A percentile compares a stretch with the other conserved stretches of the same genome.
phyloP scores from a whole-genome alignment of 805 yeast genomes.

The Scheffersomyces stipitis region DNA sequence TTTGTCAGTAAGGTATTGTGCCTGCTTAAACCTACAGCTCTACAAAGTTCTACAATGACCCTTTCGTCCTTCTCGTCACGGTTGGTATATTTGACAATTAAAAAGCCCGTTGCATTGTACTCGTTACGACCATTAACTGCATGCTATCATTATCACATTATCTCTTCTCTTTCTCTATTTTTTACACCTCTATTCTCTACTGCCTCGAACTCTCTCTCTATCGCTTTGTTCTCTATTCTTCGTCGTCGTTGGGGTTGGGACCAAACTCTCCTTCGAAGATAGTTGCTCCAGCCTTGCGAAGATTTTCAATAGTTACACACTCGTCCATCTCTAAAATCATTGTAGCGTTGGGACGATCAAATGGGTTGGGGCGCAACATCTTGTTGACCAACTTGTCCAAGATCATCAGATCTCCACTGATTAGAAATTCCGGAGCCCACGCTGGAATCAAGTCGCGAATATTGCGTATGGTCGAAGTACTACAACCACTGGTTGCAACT shows the following conservation, averaged over 20 bases:
- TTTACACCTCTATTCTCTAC: too few species aligned
- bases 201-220: too few species aligned
- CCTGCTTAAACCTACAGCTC: too few species aligned
- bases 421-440: slow-evolving; percentile 87
- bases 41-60: too few species aligned
- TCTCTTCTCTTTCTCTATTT: too few species aligned
- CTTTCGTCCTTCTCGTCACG: too few species aligned
- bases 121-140: too few species aligned
- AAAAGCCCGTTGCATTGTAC: too few species aligned
- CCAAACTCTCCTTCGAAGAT: slow-evolving; percentile 96
- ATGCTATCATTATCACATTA: too few species aligned
- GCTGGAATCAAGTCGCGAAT: slow-evolving; percentile 53
- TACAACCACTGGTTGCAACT: background rate
- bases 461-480: background rate
- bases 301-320: slow-evolving; percentile 70
- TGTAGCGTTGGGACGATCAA: slow-evolving; percentile 74
- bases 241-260: slow-evolving; percentile 42
- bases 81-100: too few species aligned
- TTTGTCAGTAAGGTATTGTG: too few species aligned
- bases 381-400: slow-evolving; percentile 79
- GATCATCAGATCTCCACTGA: slow-evolving; percentile 50
- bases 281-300: slow-evolving; percentile 89
- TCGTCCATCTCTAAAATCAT: slow-evolving; percentile 71
- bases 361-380: slow-evolving; percentile 88
- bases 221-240: background rate